phyloP scores from a whole-genome alignment of 306 rosid genomes.

The Calophaca sinica region DNA sequence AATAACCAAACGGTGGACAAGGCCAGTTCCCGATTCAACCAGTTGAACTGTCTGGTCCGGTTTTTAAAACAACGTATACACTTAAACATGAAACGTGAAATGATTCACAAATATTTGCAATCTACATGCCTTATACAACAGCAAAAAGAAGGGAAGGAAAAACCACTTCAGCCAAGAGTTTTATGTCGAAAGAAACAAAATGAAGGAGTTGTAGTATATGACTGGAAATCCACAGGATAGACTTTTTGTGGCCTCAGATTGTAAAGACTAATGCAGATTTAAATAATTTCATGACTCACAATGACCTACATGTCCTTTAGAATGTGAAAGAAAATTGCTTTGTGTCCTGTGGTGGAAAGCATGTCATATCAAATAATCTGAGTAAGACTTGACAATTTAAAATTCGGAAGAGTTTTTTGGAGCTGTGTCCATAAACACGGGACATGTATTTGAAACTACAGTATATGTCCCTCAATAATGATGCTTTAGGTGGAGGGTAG shows the following conservation, averaged over 20 bases:
- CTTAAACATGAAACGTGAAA: too few relatives aligned
- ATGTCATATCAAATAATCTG: constrained; percentile 50
- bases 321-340: constrained; percentile 9
- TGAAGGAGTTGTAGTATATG: too few relatives aligned
- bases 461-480: constrained; percentile 33
- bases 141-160: constrained; percentile 3
- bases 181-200: too few relatives aligned
- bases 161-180: not conserved
- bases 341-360: not conserved
- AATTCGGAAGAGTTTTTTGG: constrained; percentile 22
- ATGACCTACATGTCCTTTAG: too few relatives aligned
- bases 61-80: too few relatives aligned
- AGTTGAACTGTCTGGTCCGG: too few relatives aligned
- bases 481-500: constrained; percentile 42
- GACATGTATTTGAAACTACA: constrained; percentile 41
- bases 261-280: too few relatives aligned
- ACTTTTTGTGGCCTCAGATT: too few relatives aligned
- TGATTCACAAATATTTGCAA: not conserved
- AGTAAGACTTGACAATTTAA: constrained; percentile 27
- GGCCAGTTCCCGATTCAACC: too few relatives aligned
- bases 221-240: too few relatives aligned
- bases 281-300: too few relatives aligned
- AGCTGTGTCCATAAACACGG: constrained; percentile 39
- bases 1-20: too few relatives aligned
- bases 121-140: not conserved